Conservation (phyloP, 345 rosid species). For the Zanthoxylum bungeanum region DNA sequence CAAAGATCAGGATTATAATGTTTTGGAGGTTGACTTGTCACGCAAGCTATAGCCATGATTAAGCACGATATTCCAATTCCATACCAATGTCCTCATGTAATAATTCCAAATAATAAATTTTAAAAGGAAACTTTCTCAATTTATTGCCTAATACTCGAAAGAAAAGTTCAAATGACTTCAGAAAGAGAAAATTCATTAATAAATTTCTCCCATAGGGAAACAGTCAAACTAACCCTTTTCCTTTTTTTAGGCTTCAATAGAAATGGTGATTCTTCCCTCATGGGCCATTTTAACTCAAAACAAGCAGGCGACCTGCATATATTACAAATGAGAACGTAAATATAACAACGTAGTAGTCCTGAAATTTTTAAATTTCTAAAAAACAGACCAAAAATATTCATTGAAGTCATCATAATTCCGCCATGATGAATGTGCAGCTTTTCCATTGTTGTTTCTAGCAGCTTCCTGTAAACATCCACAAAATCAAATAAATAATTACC, state of each 20-base stretch:
- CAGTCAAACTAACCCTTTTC: conserved; percentile 66
- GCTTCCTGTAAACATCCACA: conserved; percentile 58
- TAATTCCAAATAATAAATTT: background rate
- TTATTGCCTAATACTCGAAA: background rate
- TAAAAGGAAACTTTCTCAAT: background rate
- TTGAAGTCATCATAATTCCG: conserved; percentile 99
- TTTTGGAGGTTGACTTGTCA: background rate
- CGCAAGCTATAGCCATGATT: background rate
- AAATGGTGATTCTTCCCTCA: conserved; percentile 55
- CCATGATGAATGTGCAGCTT: conserved; percentile 97
- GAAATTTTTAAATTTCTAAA: conserved; percentile 7
- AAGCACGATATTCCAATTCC: background rate
- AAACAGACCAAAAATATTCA: conserved; percentile 90
- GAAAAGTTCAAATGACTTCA: background rate
- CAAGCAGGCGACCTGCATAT: conserved; percentile 82
- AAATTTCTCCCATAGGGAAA: background rate
- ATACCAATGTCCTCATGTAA: background rate
- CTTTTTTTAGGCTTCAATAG: conserved; percentile 49
- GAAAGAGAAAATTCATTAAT: background rate
- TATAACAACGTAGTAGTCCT: conserved; percentile 8
- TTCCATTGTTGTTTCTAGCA: conserved; percentile 69
- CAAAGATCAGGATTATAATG: background rate
- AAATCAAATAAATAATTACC: conserved; percentile 8
- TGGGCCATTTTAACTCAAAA: conserved; percentile 87
- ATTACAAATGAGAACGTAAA: conserved; percentile 20